A percentile compares a stretch with the other conserved stretches of the same genome.
Evolutionary conservation across 352 stramenopile genomes (phyloP).

Genomic region (Globisporangium barbulae): DNA sequence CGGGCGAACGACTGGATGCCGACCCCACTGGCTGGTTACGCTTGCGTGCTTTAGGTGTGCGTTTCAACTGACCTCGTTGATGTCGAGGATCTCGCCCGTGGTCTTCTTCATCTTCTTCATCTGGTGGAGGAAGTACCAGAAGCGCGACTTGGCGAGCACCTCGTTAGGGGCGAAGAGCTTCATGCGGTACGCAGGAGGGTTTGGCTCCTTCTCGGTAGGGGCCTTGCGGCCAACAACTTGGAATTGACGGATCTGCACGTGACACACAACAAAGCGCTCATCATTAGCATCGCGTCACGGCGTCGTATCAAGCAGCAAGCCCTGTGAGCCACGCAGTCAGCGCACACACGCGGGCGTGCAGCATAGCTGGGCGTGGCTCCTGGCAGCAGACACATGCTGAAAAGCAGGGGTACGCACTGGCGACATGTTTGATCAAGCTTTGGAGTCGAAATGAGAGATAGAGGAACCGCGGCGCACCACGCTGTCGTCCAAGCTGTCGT

Average conservation of each 20-base stretch:
- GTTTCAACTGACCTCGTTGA: slow-evolving; percentile 92
- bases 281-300: neutral
- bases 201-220: slow-evolving; percentile 96
- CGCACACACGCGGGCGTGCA: neutral
- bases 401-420: slow-evolving; percentile 9
- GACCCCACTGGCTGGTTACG: neutral
- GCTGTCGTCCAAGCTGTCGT: slow-evolving; percentile 1
- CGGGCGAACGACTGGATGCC: neutral
- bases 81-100: slow-evolving; percentile 99
- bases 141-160: slow-evolving; percentile 98
- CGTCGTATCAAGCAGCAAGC: neutral
- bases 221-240: slow-evolving; percentile 99
- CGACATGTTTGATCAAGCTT: slow-evolving; percentile 21
- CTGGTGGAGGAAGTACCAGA: slow-evolving; percentile 99
- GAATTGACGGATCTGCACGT: slow-evolving; percentile 95
- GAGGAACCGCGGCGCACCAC: neutral
- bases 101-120: slow-evolving; percentile 99
- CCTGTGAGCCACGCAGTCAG: neutral
- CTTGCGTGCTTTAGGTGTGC: neutral
- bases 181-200: slow-evolving; percentile 99
- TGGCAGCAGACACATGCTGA: neutral
- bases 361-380: neutral
- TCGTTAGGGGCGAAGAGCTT: slow-evolving; percentile 95
- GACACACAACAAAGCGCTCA: neutral
- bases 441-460: slow-evolving; percentile 21